Percentiles rank a stretch among this genome's conserved stretches.
These are phyloP conservation scores for Pythium diclinum DNA, from an alignment of 352 stramenopile genomes.

Conservation along the genomic window DNA sequence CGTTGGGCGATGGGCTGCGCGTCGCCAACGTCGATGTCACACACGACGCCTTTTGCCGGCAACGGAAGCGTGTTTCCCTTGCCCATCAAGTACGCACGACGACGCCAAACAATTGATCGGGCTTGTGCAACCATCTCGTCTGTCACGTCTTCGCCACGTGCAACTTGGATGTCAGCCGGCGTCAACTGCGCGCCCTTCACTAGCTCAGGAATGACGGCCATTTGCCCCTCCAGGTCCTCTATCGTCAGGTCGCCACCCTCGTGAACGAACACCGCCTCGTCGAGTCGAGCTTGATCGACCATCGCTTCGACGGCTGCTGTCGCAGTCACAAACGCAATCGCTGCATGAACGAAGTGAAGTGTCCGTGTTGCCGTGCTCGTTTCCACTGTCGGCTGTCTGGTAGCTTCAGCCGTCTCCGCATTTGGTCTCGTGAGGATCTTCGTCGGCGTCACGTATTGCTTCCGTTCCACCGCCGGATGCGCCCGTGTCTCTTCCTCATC, in stretches of 20 bases:
- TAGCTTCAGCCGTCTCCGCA: too few relatives aligned
- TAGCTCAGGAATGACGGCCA: constrained; percentile 27
- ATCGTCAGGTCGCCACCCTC: constrained; percentile 11
- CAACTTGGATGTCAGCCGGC: constrained; percentile 25
- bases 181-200: constrained; percentile 7
- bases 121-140: constrained; percentile 22
- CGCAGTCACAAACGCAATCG: background rate
- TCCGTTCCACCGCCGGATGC: background rate
- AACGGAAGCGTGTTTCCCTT: constrained; percentile 26
- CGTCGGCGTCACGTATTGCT: background rate
- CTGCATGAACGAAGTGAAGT: too few relatives aligned
- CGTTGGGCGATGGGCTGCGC: constrained; percentile 24
- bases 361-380: too few relatives aligned
- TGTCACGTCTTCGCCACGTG: background rate
- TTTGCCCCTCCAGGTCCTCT: constrained; percentile 18
- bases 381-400: too few relatives aligned
- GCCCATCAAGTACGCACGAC: constrained; percentile 22
- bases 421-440: too few relatives aligned
- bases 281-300: background rate
- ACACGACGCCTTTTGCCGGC: constrained; percentile 19
- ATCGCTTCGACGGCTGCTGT: constrained; percentile 5
- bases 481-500: background rate
- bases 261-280: constrained; percentile 17
- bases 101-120: constrained; percentile 22
- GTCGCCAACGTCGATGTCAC: constrained; percentile 34